Evolutionary conservation across 2,329 filamentous ascomycete species (phyloP).

Genomic region (Aspergillus sp.): DNA sequence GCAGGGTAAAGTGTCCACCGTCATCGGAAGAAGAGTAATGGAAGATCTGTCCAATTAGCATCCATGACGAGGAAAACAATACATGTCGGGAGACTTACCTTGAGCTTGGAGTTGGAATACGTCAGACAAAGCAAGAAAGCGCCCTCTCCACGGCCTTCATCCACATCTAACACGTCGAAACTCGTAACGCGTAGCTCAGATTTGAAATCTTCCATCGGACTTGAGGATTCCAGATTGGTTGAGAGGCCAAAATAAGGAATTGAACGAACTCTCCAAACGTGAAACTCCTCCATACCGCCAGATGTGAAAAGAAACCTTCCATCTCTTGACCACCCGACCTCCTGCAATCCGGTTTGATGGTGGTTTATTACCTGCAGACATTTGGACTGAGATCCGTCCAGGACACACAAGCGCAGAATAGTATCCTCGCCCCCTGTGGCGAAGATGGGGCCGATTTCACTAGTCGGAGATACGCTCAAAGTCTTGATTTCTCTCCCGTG

Average conservation of each 20-base stretch:
- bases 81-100: conserved; percentile 36
- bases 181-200: conserved; percentile 76
- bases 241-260: conserved; percentile 55
- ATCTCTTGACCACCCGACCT: conserved; percentile 68
- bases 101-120: conserved; percentile 80
- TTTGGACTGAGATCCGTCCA: conserved; percentile 27
- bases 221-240: conserved; percentile 50
- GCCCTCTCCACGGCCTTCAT: conserved; percentile 20
- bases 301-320: conserved; percentile 77
- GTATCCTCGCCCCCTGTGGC: conserved; percentile 68
- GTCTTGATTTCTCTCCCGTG: conserved; percentile 86
- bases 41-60: conserved; percentile 42
- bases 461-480: conserved; percentile 46
- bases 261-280: conserved; percentile 68
- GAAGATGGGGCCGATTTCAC: conserved; percentile 40
- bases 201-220: conserved; percentile 47
- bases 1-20: conserved; percentile 33
- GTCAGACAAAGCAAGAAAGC: conserved; percentile 65
- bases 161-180: conserved; percentile 59
- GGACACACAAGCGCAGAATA: conserved; percentile 65
- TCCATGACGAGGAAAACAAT: not conserved
- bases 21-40: conserved; percentile 29
- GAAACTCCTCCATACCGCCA: conserved; percentile 84
- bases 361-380: conserved; percentile 67
- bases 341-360: conserved; percentile 81